Conservation (phyloP, 2,329 filamentous ascomycete species). For the Hypoxylon sp. region DNA sequence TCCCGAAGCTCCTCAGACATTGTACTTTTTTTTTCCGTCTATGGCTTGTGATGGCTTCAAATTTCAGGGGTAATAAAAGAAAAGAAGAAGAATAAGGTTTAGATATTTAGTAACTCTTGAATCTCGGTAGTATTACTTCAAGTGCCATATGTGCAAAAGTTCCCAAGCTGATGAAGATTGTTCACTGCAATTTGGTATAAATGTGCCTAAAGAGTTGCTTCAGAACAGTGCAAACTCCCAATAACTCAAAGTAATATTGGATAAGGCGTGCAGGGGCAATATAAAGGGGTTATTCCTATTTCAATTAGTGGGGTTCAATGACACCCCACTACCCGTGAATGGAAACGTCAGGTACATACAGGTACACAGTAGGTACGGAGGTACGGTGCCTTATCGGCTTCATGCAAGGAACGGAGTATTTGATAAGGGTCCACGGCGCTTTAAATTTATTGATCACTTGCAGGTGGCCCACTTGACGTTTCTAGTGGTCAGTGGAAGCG, state of each 20-base stretch:
- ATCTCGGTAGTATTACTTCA: not conserved
- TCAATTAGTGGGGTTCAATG: not conserved
- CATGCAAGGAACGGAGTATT: constrained; percentile 31
- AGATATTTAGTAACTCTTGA: not conserved
- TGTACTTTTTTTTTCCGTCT: constrained; percentile 12
- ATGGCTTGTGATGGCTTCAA: not conserved
- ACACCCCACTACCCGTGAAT: constrained; percentile 7
- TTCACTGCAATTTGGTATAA: not conserved
- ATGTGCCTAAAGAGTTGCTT: not conserved
- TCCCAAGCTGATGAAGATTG: not conserved
- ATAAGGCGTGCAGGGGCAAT: not conserved
- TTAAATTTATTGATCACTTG: constrained; percentile 21
- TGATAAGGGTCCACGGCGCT: constrained; percentile 10
- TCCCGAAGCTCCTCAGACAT: constrained; percentile 75
- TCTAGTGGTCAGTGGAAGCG: constrained; percentile 28
- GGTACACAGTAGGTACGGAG: no score
- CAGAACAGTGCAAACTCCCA: not conserved
- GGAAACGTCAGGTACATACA: not conserved
- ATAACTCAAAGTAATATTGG: not conserved
- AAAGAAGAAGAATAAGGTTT: not conserved
- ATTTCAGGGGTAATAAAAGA: not conserved
- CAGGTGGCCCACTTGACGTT: constrained; percentile 18
- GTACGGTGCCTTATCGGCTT: not conserved
- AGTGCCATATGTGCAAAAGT: not conserved
- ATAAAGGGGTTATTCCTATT: not conserved